Base-by-base conservation (phyloP, 2,329 filamentous ascomycete species). In the Aspergillus ustus region DNA sequence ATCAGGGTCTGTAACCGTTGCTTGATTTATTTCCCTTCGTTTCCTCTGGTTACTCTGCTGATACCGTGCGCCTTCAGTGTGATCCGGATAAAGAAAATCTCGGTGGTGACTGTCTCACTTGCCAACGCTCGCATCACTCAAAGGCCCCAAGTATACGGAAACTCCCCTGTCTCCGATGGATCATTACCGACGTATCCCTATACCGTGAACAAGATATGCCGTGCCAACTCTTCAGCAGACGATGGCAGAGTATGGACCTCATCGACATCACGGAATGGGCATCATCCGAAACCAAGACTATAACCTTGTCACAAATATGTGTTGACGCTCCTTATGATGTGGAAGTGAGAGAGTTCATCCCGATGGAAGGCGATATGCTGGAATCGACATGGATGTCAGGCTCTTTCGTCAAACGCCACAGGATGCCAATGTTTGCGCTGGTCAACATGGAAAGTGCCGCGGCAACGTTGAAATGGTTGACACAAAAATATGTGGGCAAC, bases 201-300 rank as follows among this genome's bases (percentile, higher is more conserved):
- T 62, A 62, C n/a, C 54, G 60, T 53, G 60, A 62, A 37, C 60
- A 62, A 29, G 55, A 58, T 20, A 62, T 54, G 60, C 60, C 60
- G 9, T 62, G 60, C 19, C 60, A 62, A 13, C 49, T 62, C 13
- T 62, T 62, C 45, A 62, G 60, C 44, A 58, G 19, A 29, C 60
- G 60, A 13, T 62, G 60, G 60, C 54, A 58, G 56, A 62, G 50
- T 44, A 62, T 62, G 60, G 60, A 62, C 19, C 31, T 62, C 8
- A 34, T 62, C n/a, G 55, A 62, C 51, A 62, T 62, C 22, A 62
- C 60, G 13, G 51, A 62, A n/a, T 62, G 60, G 60, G 60, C 50
- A 28, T 62, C 60, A 40, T 51, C 55, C 4, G 55, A 58, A n/a
- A 31, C 52, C 50, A 62, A 62, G 37, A 57, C 55, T 2, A 62